phyloP scores from a whole-genome alignment of 1,284 basidiomycete genomes.

The Austropuccinia psidii region DNA sequence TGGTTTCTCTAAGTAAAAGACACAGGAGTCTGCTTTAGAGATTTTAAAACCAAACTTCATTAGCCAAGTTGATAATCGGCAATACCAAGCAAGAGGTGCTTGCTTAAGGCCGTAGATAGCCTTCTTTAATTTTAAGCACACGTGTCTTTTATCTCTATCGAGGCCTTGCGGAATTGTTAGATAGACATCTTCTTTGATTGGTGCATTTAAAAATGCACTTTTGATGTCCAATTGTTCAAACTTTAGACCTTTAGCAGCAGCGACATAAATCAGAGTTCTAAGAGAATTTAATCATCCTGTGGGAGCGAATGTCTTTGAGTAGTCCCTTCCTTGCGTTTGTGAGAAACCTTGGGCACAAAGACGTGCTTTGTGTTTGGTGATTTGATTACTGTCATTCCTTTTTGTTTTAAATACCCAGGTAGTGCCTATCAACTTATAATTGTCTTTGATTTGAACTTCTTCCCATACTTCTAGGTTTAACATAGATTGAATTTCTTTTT shows the following conservation, averaged over 20 bases:
- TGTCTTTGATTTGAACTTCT: neutral
- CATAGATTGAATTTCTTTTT: neutral
- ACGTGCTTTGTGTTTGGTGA: neutral
- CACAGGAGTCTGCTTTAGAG: too few relatives aligned
- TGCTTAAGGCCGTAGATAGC: too few relatives aligned
- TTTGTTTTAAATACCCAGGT: slow-evolving; percentile 8
- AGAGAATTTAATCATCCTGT: neutral
- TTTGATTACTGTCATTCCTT: neutral
- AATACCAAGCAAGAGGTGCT: too few relatives aligned
- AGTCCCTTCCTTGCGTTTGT: neutral
- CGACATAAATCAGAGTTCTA: neutral
- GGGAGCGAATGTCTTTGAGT: neutral
- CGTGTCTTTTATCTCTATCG: too few relatives aligned
- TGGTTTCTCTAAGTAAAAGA: too few relatives aligned
- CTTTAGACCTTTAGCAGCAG: neutral
- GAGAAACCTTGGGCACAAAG: neutral
- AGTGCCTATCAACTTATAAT: neutral
- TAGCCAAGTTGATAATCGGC: too few relatives aligned
- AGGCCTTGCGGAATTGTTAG: too few relatives aligned
- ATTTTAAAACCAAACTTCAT: too few relatives aligned
- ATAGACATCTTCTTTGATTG: too few relatives aligned
- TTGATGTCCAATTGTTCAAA: slow-evolving; percentile 7
- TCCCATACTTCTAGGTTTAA: neutral
- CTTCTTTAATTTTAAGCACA: too few relatives aligned
- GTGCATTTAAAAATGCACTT: neutral